Conservation (phyloP, 495 filamentous ascomycete species). For the Acidiella bohemica region DNA sequence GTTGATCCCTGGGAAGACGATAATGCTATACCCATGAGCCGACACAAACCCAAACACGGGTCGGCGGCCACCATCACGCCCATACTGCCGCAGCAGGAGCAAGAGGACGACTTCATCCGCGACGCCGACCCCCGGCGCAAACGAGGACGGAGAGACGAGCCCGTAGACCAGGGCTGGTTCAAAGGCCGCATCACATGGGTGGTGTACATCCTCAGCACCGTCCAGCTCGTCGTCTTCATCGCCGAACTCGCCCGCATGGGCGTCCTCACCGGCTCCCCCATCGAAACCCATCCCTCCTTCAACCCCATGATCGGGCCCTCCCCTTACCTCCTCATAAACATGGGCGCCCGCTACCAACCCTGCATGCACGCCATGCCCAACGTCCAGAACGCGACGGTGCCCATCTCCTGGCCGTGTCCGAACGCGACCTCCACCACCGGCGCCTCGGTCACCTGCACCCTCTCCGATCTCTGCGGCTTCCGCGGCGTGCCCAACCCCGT, state of each 20-base stretch:
- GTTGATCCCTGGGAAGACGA: constrained; percentile 43
- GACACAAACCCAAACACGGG: constrained; percentile 23
- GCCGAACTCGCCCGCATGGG: constrained; percentile 69
- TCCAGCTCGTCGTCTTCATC: constrained; percentile 81
- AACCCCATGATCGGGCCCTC: constrained; percentile 97
- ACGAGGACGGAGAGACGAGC: constrained; percentile 34
- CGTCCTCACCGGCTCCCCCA: constrained; percentile 57
- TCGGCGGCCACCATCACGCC: constrained; percentile 9
- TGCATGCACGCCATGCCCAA: constrained; percentile 78
- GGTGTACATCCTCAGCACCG: constrained; percentile 61
- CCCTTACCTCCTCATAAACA: constrained; percentile 78
- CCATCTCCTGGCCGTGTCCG: constrained; percentile 59
- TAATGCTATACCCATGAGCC: constrained; percentile 48
- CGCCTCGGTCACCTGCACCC: constrained; percentile 43
- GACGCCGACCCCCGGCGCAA: constrained; percentile 33
- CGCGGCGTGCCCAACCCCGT: constrained; percentile 51
- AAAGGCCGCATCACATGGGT: constrained; percentile 61
- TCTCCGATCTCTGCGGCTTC: constrained; percentile 74
- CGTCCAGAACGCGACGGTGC: constrained; percentile 43
- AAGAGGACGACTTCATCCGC: constrained; percentile 21
- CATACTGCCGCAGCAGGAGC: constrained; percentile 18
- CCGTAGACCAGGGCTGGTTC: constrained; percentile 40
- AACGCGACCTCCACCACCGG: constrained; percentile 43
- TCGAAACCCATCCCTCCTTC: constrained; percentile 71
- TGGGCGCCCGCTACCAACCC: constrained; percentile 84